Conservation (phyloP, 1,284 basidiomycete genomes). For the Melampsora occidentalis region DNA sequence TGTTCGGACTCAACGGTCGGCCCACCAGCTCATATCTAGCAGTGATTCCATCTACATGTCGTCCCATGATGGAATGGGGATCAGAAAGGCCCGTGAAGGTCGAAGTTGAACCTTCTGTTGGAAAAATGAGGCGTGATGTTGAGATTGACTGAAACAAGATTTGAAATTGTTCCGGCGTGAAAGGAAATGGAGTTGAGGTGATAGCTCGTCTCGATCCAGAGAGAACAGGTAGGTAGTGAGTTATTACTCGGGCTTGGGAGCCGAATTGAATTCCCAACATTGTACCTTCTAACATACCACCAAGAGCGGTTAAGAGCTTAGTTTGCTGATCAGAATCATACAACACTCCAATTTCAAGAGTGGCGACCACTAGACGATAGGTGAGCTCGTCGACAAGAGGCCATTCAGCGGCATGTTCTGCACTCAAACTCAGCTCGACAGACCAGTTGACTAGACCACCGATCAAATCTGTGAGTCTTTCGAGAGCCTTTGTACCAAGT, state of each 20-base stretch:
- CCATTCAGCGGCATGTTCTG: slow-evolving; percentile 34
- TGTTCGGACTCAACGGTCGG: slow-evolving; percentile 16
- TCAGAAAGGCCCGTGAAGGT: slow-evolving; percentile 14
- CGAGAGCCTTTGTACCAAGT: slow-evolving; percentile 10
- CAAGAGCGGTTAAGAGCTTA: slow-evolving; percentile 20
- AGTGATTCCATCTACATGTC: slow-evolving; percentile 34
- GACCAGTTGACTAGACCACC: slow-evolving; percentile 15
- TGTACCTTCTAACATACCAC: slow-evolving; percentile 7
- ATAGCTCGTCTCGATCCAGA: slow-evolving; percentile 37
- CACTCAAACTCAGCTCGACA: slow-evolving; percentile 23
- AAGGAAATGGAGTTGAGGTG: slow-evolving; percentile 26
- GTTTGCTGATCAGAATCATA: slow-evolving; percentile 9
- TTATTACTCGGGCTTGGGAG: slow-evolving; percentile 24
- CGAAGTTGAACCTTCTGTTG: slow-evolving; percentile 1
- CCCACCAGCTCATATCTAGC: slow-evolving; percentile 35
- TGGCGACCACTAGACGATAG: slow-evolving; percentile 26
- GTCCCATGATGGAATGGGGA: slow-evolving; percentile 13
- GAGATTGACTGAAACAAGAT: slow-evolving; percentile 18
- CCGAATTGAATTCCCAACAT: slow-evolving; percentile 10
- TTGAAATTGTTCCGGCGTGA: slow-evolving; percentile 25
- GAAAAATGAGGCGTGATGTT: slow-evolving; percentile 14
- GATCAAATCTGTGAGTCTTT: slow-evolving; percentile 25
- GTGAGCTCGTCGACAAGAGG: slow-evolving; percentile 40
- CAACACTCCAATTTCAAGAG: slow-evolving; percentile 24
- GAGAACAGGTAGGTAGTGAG: slow-evolving; percentile 34